Base-by-base conservation (phyloP, 306 rosid species). In the Begonia loranthoides region DNA sequence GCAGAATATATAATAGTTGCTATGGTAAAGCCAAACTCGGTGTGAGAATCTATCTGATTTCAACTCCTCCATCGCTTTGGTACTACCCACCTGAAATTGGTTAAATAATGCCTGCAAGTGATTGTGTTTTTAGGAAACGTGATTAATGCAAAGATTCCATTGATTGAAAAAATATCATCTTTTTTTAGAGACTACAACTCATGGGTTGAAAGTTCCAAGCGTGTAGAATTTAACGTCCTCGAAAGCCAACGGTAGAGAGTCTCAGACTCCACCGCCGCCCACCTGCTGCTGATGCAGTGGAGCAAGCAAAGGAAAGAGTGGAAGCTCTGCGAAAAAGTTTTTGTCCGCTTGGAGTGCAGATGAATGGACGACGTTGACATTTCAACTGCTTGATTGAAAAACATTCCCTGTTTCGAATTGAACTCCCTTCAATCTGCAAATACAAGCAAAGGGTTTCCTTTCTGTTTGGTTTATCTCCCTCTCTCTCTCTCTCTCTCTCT, bases 371-470 rank as follows among this genome's bases (percentile, higher is more conserved):
- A 79, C 49, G 51, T 49, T 69, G 95, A 82, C 85, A 66, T 80
- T 67, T 68, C 69, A 76, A 16, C 80, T 38, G 46, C 68, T 57
- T 51, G 68, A 51, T 55, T 61, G 69, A 52, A 76, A 74, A 69
- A 84, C 84, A 78, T 83, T 68, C 82, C 65, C 6, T 38, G 10
- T 45, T 43, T 17, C 34, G 38, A 58, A 48, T 55, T 50, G 41
- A 45, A 28, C 53, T 53, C 17, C 15, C 33, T 45, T 43, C 81
- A 81, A 73, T 64, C 84, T 77, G 81, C 22, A 77, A 75, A 72
- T 72, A 69, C 86, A 84, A 84, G 94, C 93, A 84, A 81, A 70
- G 58, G 48, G 49, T 50, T 59, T 45, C 76, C 71, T 82, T 78
- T 64, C 71, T 52, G 66, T 54, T 71, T 60, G 52, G 70, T 52